Base-by-base conservation (phyloP, 805 yeast genomes). In the Nakazawaea peltata region DNA sequence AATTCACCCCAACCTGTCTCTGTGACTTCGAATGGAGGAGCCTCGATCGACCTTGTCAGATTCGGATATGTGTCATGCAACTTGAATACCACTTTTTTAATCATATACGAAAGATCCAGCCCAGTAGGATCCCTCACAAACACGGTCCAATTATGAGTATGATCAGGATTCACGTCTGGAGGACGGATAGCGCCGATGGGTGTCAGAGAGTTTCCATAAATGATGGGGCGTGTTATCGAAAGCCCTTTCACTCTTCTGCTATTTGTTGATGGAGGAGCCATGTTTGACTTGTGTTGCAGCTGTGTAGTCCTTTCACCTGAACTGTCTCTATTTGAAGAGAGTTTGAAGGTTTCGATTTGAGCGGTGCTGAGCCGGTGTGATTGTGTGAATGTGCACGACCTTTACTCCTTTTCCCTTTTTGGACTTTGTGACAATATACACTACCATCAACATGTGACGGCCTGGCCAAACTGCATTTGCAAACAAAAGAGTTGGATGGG, bases 1-100 rank as follows among this genome's bases (percentile, higher is more conserved):
- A 92, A 92, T 56, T 92, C 99, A 45, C 99, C 99, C 99, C 99
- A 92, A 0, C 99, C 99, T 0, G 97, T 84, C 51, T 92, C 99
- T 2, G 95, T 82, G 19, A 92, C 86, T 54, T 87, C 94, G 49
- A 81, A 92, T 0, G 98, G 98, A 2, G 97, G 97, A 21, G 65
- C 54, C 43, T 92, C 97, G 12, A 90, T 68, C 1, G 92, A 71
- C 37, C 99, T 65, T n/a, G 86, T 75, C 2, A 96, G 74, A 47
- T 79, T 84, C 15, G 79, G 81, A 49, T 90, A 92, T 1, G 98
- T 92, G 44, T 92, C 98, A 56, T 92, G 98, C 16, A 92, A 65
- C 53, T 92, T 92, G 66, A 90, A 92, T 0, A 88, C 90, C 1
- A 92, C 97, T 55, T 84, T 81, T 51, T 88, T 88, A 48, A 92